These are phyloP conservation scores for Coleophoma crateriformis DNA, from an alignment of 2,329 filamentous ascomycete genomes.

Conservation along the genomic window DNA sequence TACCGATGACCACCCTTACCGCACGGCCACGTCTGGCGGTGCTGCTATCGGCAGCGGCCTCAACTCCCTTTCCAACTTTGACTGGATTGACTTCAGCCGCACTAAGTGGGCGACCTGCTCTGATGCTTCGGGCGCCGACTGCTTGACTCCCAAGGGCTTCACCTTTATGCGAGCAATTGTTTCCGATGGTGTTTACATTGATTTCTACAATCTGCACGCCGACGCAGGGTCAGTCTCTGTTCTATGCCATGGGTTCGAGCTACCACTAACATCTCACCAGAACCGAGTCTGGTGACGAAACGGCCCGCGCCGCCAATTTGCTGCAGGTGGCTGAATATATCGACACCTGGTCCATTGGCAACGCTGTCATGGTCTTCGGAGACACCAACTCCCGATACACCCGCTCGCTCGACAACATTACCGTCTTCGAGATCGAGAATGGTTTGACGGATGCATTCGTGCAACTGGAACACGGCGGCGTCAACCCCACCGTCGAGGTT, in stretches of 20 bases:
- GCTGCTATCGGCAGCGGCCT: conserved; percentile 58
- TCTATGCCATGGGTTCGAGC: background rate
- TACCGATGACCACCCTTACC: conserved; percentile 51
- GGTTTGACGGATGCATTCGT: conserved; percentile 56
- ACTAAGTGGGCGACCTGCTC: conserved; percentile 56
- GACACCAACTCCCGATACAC: conserved; percentile 64
- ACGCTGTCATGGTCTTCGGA: conserved; percentile 58
- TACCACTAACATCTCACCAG: conserved; percentile 12
- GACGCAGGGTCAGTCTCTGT: conserved; percentile 48
- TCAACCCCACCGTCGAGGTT: conserved; percentile 34
- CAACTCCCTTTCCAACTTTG: conserved; percentile 55
- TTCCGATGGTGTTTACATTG: conserved; percentile 47
- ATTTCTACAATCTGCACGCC: conserved; percentile 62
- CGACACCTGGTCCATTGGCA: conserved; percentile 47
- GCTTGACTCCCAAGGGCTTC: conserved; percentile 65
- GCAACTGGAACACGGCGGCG: conserved; percentile 42
- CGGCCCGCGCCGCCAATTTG: conserved; percentile 52
- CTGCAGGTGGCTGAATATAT: conserved; percentile 55
- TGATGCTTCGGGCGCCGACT: conserved; percentile 49
- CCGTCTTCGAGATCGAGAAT: conserved; percentile 42
- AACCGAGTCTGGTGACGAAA: conserved; percentile 43
- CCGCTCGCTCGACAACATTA: conserved; percentile 45
- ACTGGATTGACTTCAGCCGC: conserved; percentile 50
- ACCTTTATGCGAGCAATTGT: conserved; percentile 57
- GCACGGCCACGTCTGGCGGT: conserved; percentile 60